Evolutionary conservation across 345 rosid species (phyloP).

Genomic region (Euphorbia pulcherrima): DNA sequence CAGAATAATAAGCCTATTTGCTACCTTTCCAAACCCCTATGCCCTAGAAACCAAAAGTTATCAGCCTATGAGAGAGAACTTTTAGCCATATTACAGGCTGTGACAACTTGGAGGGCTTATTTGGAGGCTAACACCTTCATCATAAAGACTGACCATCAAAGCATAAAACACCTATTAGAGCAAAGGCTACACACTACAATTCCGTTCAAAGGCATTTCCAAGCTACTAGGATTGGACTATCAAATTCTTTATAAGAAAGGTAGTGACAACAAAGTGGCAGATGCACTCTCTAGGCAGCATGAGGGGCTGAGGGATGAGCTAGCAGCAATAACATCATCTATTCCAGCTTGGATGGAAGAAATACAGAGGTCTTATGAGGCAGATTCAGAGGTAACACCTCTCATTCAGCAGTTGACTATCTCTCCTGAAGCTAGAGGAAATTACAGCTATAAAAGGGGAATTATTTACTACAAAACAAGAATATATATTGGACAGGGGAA

Average conservation of each 20-base stretch:
- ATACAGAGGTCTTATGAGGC: background rate
- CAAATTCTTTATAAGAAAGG: background rate
- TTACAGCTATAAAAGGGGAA: no score
- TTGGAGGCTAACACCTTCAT: background rate
- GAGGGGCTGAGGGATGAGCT: background rate
- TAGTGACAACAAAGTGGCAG: background rate
- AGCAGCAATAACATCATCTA: no score
- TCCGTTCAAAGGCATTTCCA: background rate
- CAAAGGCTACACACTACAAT: background rate
- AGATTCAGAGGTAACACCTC: no score
- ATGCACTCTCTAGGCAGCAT: background rate
- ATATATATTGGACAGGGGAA: no score
- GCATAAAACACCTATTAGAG: background rate
- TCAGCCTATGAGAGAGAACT: background rate
- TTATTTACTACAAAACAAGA: no score
- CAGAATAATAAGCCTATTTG: no score
- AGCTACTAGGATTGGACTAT: background rate
- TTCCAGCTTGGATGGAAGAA: background rate
- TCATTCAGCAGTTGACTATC: no score
- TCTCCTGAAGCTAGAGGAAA: no score
- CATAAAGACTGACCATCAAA: no score
- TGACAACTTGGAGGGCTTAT: background rate
- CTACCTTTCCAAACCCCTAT: background rate
- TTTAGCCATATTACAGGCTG: background rate
- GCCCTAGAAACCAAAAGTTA: background rate